Base-by-base conservation (phyloP, 2,329 filamentous ascomycete genomes). In the Nakataea oryzae region DNA sequence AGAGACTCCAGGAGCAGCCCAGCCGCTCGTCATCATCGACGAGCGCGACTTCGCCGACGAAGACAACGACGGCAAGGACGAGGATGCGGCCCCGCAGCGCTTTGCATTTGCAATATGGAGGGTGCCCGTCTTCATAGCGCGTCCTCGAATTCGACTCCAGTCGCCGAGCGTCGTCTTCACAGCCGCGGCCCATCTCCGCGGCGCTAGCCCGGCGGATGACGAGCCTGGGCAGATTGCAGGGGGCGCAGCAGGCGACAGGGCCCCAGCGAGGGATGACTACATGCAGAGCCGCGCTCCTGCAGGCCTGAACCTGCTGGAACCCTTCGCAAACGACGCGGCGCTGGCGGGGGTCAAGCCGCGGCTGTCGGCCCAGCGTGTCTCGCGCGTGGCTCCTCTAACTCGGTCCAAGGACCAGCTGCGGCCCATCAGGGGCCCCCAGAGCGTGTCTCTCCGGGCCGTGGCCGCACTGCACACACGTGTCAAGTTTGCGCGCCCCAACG, bases 231-330 rank as follows among this genome's bases (percentile, higher is more conserved):
- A 75, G 79, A 34, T 17, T 4, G 26, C 12, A 6, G 28, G 50
- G 17, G n/a, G 70, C 74, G 50, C 72, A 76, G 14, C 73, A 75
- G 50, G 70, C 73, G 54, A 24, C 27, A 24, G 24, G 13, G 75
- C 79, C 50, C 72, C 75, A 12, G 65, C 73, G 27, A 75, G 77
- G 12, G 79, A 83, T 63, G 86, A 88, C 61, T 91, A 91, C 69
- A 79, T 93, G 34, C 82, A 84, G 47, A 90, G 87, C 69, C 84
- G 86, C 63, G 74, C 86, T 29, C 86, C 90, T 0, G 82, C 86
- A 8, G 86, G 88, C 1, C 78, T 90, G 65, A 95, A 93, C 71
- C 78, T 93, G n/a, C 82, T 95, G 17, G 87, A 90, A 69, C 82
- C 90, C 3, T 89, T 93, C 64, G 80, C 81, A 61, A 79, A 78